Conservation (phyloP, 1,139 yeast genomes). For the Scheffersomyces insectosa region DNA sequence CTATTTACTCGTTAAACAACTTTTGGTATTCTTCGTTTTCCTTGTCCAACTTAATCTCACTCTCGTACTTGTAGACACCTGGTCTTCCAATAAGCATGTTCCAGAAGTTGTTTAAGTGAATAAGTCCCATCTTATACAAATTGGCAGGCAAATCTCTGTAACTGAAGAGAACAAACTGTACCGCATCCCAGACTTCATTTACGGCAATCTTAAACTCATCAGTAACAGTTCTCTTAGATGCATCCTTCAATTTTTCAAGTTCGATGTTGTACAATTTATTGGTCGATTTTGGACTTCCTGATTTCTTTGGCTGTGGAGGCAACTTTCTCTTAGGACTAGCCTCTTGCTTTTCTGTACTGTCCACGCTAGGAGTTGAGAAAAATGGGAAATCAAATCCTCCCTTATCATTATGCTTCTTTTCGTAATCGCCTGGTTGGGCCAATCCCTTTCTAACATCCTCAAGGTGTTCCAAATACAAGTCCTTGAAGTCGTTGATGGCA, state of each 20-base stretch:
- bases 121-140: conserved; percentile 50
- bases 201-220: conserved; percentile 56
- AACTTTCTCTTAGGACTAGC: conserved; percentile 4
- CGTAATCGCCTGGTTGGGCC: conserved; percentile 46
- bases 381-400: conserved; percentile 47
- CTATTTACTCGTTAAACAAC: conserved; percentile 1
- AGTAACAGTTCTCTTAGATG: conserved; percentile 21
- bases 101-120: conserved; percentile 64
- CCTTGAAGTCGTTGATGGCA: conserved; percentile 71
- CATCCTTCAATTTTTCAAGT: conserved; percentile 9
- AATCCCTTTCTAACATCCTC: conserved; percentile 42
- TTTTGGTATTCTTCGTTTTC: conserved; percentile 5
- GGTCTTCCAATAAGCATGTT: conserved; percentile 67
- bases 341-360: conserved; percentile 7
- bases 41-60: conserved; percentile 8
- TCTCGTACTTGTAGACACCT: conserved; percentile 11
- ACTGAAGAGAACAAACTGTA: conserved; percentile 64
- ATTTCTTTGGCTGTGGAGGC: background rate
- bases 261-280: conserved; percentile 1
- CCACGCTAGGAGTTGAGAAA: conserved; percentile 14
- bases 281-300: background rate
- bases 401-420: conserved; percentile 24
- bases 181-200: conserved; percentile 59
- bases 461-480: conserved; percentile 47
- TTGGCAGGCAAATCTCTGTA: conserved; percentile 71